These are phyloP conservation scores for Fusarium sp. DNA, from an alignment of 2,329 filamentous ascomycete species.

Conservation along the genomic window DNA sequence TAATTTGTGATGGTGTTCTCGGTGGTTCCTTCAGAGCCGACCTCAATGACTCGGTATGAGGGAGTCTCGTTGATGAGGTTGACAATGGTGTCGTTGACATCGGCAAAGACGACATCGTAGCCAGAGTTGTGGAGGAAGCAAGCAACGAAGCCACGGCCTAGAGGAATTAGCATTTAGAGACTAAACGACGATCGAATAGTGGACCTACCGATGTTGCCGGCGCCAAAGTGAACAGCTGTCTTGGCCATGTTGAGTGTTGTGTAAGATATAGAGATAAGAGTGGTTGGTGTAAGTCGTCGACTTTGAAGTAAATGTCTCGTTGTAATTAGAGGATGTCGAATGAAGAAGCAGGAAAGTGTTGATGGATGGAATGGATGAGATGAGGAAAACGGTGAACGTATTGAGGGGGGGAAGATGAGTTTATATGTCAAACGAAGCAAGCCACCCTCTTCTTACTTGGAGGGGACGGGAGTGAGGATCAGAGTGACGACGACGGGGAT, in stretches of 20 bases:
- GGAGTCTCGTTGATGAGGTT: constrained; percentile 80
- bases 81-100: constrained; percentile 90
- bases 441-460: constrained; percentile 19
- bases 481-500: constrained; percentile 30
- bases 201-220: constrained; percentile 81
- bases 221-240: constrained; percentile 88
- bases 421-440: constrained; percentile 44
- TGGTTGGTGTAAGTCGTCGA: constrained; percentile 32
- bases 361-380: constrained; percentile 23
- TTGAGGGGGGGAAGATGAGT: constrained; percentile 33
- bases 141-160: constrained; percentile 84
- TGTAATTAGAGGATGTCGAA: neutral
- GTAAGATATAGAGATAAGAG: constrained; percentile 24
- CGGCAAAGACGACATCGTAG: constrained; percentile 96
- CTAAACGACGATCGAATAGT: neutral
- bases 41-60: constrained; percentile 93
- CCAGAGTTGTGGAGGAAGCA: constrained; percentile 95
- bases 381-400: constrained; percentile 39
- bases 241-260: constrained; percentile 60
- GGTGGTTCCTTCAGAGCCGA: constrained; percentile 85
- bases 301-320: neutral
- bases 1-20: constrained; percentile 93
- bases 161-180: constrained; percentile 21
- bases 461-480: constrained; percentile 22
- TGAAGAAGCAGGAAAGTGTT: neutral